Base-by-base conservation (phyloP, 1,139 yeast genomes). In the Kurtzmaniella natalensis region DNA sequence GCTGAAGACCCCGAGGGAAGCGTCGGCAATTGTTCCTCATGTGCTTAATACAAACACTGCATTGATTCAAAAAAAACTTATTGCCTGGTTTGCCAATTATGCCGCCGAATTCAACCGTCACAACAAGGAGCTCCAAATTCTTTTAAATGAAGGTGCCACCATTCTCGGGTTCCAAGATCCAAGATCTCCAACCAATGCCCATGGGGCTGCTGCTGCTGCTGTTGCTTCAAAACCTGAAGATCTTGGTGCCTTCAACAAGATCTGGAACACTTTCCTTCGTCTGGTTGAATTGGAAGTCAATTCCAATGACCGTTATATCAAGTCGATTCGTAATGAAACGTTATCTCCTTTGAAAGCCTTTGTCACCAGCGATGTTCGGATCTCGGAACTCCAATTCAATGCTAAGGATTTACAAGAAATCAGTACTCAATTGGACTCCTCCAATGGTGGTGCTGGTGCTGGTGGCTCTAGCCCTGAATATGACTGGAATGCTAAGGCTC, bases 401-500 rank as follows among this genome's bases (percentile, higher is more conserved):
- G 57, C 68, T 18, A 67, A 60, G 38, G 75, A 69, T 46, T 55
- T 68, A 37, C 51, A 51, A 30, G 73, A 67, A 39, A 52, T 67
- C 35, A 55, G 61, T 28, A 37, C 38, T 18, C 47, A 49, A 29
- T 39, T 64, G 38, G 41, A 42, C 15, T 37, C 43, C 31, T 45
- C 54, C 19, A 52, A 60, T 42, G n/a, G n/a, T n/a, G n/a, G n/a
- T n/a, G n/a, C n/a, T n/a, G n/a, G n/a, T n/a, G n/a, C n/a, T n/a
- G n/a, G n/a, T n/a, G n/a, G n/a, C n/a, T n/a, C n/a, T n/a, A n/a
- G n/a, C n/a, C 64, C 70, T 22, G 73, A 68, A 39, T 59, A 64
- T 36, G 61, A 61, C 44, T 88, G 96, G 95, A 81, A 78, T 43
- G 66, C 74, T 38, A 80, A 81, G 53, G 92, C 94, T 1, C 94